Evolutionary conservation across 345 rosid species (phyloP).

Genomic region (Gossypium bickii): DNA sequence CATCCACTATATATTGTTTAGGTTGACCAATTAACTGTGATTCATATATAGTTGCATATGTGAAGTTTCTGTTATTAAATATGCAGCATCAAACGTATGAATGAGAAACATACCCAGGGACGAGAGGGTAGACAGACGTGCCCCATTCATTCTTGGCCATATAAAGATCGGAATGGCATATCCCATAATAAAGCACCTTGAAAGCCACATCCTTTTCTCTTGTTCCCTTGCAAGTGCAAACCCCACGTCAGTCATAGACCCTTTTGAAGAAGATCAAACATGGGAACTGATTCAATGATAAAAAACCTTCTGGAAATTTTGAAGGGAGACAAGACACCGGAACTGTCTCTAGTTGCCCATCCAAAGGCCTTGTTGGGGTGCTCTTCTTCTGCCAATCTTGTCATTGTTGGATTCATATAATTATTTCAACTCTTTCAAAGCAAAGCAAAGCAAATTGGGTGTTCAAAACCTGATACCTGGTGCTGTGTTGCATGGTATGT

Average conservation of each 20-base stretch:
- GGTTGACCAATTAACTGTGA: no score
- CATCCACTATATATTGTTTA: no score
- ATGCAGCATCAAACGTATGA: no score
- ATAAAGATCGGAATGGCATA: constrained; percentile 46
- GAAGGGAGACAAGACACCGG: constrained; percentile 46
- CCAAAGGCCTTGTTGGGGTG: constrained; percentile 36
- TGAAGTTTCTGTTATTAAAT: no score
- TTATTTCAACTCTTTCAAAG: neutral
- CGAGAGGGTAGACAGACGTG: constrained; percentile 34
- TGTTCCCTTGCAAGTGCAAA: constrained; percentile 29
- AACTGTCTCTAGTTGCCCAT: constrained; percentile 44
- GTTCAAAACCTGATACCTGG: neutral
- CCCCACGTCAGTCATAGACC: neutral
- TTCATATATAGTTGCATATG: no score
- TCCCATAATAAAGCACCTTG: constrained; percentile 36
- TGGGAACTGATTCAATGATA: neutral
- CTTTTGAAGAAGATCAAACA: neutral
- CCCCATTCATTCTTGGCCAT: constrained; percentile 49
- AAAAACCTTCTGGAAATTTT: constrained; percentile 37
- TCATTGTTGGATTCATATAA: constrained; percentile 10
- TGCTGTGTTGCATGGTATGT: neutral
- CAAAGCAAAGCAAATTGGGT: neutral
- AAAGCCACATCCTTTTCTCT: constrained; percentile 26
- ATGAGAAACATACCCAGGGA: constrained; percentile 40
- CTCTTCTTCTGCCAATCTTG: constrained; percentile 18